phyloP scores from a whole-genome alignment of 108 stramenopile genomes.

The Halocafeteria seosinensis region DNA sequence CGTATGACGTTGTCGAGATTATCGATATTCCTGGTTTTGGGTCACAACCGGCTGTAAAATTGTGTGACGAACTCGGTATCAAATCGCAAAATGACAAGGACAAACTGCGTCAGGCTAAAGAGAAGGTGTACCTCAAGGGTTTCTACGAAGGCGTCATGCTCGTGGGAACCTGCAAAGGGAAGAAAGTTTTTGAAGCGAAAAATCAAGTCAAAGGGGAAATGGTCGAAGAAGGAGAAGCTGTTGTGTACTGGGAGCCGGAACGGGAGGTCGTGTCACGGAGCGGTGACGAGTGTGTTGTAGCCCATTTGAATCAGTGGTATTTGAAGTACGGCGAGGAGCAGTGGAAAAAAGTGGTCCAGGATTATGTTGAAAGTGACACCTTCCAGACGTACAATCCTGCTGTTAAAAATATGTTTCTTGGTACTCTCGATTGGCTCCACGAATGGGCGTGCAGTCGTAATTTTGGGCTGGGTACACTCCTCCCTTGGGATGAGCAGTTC shows the following conservation, averaged over 20 bases:
- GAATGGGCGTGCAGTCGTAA: conserved; percentile 94
- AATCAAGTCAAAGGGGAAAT: conserved; percentile 69
- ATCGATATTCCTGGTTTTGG: conserved; percentile 89
- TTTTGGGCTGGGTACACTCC: conserved; percentile 80
- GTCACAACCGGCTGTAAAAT: conserved; percentile 56
- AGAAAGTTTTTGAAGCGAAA: conserved; percentile 88
- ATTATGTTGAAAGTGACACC: conserved; percentile 57
- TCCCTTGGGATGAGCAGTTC: conserved; percentile 90
- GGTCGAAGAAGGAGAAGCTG: conserved; percentile 70
- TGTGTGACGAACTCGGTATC: conserved; percentile 87
- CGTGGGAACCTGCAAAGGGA: conserved; percentile 43
- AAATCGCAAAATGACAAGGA: conserved; percentile 74
- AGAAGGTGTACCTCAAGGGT: conserved; percentile 79
- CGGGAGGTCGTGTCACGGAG: conserved; percentile 71
- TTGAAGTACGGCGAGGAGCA: conserved; percentile 81
- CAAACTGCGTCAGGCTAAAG: conserved; percentile 76
- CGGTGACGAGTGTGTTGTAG: conserved; percentile 92
- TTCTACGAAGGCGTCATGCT: conserved; percentile 87
- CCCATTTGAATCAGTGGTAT: conserved; percentile 97
- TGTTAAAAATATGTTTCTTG: conserved; percentile 55
- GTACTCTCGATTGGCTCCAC: conserved; percentile 76
- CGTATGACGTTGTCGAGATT: conserved; percentile 84
- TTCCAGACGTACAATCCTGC: conserved; percentile 69
- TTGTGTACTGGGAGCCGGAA: conserved; percentile 87
- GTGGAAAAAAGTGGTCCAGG: conserved; percentile 44